These are phyloP conservation scores for Volvox reticuliferus DNA, from an alignment of 139 green algal species.

Conservation along the genomic window DNA sequence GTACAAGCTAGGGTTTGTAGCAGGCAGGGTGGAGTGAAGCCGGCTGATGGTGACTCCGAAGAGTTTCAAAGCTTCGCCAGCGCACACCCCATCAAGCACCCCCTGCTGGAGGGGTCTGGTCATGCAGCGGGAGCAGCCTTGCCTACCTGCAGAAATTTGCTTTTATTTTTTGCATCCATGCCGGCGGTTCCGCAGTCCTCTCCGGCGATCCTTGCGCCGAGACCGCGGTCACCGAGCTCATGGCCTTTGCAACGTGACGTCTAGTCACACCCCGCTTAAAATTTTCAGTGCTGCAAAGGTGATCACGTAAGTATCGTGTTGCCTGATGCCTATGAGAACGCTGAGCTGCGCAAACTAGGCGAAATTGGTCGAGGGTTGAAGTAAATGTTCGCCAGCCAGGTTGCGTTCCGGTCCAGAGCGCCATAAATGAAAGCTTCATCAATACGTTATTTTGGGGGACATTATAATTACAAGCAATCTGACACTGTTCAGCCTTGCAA, in stretches of 20 bases:
- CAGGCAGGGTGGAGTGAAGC: too few species aligned
- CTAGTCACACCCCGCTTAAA: neutral
- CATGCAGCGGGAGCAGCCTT: too few species aligned
- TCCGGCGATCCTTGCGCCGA: neutral
- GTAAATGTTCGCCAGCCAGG: neutral
- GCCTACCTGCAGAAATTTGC: constrained; percentile 41
- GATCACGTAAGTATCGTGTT: neutral
- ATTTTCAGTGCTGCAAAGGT: neutral
- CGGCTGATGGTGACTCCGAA: too few species aligned
- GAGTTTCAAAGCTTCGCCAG: too few species aligned
- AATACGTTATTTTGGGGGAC: neutral
- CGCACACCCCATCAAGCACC: too few species aligned
- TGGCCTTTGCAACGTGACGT: neutral
- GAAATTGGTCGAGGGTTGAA: neutral
- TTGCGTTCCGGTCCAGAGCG: neutral
- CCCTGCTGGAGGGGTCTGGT: too few species aligned
- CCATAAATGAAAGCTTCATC: neutral
- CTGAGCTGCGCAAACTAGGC: neutral
- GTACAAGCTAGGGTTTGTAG: too few species aligned
- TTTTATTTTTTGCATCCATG: constrained; percentile 27
- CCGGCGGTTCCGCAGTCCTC: neutral
- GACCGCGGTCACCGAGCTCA: neutral
- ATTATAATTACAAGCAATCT: neutral
- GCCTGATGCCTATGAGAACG: neutral
- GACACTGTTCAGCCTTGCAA: neutral